phyloP scores from a whole-genome alignment of 2,329 filamentous ascomycete genomes.

The Tricladium varicosporioides region DNA sequence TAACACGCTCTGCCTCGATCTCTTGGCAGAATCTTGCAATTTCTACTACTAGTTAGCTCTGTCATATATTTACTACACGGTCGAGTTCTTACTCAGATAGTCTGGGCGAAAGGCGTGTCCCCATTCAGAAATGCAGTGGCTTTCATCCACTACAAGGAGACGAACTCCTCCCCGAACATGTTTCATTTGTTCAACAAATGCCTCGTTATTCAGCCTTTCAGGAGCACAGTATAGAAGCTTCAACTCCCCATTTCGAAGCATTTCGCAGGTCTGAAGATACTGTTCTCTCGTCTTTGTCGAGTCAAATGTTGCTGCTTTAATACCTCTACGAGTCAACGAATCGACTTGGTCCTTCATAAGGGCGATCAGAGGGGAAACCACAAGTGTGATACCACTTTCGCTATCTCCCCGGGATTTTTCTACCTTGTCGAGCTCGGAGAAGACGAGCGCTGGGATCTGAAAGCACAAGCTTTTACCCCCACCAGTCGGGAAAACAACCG shows the following conservation, averaged over 20 bases:
- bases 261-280: constrained; percentile 41
- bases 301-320: constrained; percentile 54
- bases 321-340: constrained; percentile 46
- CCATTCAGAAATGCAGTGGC: constrained; percentile 59
- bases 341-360: constrained; percentile 63
- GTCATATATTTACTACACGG: background rate
- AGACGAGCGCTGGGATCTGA: constrained; percentile 43
- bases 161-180: constrained; percentile 53
- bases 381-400: constrained; percentile 48
- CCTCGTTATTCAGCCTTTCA: constrained; percentile 59
- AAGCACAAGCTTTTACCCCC: constrained; percentile 43
- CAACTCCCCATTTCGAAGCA: constrained; percentile 46
- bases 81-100: constrained; percentile 42
- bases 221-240: constrained; percentile 58
- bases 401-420: constrained; percentile 20
- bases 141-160: constrained; percentile 56
- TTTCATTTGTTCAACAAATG: constrained; percentile 55
- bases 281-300: constrained; percentile 49
- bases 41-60: constrained; percentile 19
- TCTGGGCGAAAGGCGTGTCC: constrained; percentile 50
- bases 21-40: constrained; percentile 56
- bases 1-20: constrained; percentile 54
- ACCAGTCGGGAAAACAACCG: constrained; percentile 43
- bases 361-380: constrained; percentile 55
- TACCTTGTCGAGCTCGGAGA: constrained; percentile 38